phyloP scores from a whole-genome alignment of 2,329 filamentous ascomycete genomes.

The Rutstroemia sp. region DNA sequence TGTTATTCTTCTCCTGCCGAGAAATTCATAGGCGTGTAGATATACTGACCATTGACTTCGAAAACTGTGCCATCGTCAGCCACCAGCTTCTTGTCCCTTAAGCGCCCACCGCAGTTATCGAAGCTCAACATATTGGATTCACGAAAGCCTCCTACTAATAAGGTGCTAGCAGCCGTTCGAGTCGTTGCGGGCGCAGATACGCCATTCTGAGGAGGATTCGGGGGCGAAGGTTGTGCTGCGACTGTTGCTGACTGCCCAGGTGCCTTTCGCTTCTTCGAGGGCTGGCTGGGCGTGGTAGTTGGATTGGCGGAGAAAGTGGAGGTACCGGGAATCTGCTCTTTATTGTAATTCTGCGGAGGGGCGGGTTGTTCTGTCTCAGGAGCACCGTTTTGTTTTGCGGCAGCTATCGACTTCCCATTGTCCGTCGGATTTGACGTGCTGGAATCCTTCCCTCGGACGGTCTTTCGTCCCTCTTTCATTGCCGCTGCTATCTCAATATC shows the following conservation, averaged over 20 bases:
- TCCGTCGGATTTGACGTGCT: conserved; percentile 11
- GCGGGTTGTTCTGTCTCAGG: conserved; percentile 25
- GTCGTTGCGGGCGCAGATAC: conserved; percentile 10
- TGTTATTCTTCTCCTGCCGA: background rate
- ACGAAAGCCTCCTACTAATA: conserved; percentile 25
- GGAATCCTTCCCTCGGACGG: conserved; percentile 32
- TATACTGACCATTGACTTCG: conserved; percentile 70
- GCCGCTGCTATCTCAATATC: conserved; percentile 68
- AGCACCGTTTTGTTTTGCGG: conserved; percentile 35
- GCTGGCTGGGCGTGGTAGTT: conserved; percentile 32
- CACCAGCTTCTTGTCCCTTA: conserved; percentile 70
- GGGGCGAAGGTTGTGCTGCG: conserved; percentile 10
- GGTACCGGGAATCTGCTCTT: conserved; percentile 47
- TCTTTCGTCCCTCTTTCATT: conserved; percentile 52
- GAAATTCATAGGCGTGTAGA: background rate
- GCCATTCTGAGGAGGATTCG: conserved; percentile 8
- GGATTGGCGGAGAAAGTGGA: conserved; percentile 48
- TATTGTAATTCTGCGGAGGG: conserved; percentile 28
- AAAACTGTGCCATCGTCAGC: conserved; percentile 87
- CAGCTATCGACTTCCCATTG: conserved; percentile 10
- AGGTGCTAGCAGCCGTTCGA: conserved; percentile 16
- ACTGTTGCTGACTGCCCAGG: conserved; percentile 27
- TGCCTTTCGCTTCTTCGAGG: conserved; percentile 82
- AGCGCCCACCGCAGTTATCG: conserved; percentile 58
- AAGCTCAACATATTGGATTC: conserved; percentile 89